A percentile compares a stretch with the other conserved stretches of the same genome.
phyloP scores from a whole-genome alignment of 257 asterid species.

The Jacaranda copaia region DNA sequence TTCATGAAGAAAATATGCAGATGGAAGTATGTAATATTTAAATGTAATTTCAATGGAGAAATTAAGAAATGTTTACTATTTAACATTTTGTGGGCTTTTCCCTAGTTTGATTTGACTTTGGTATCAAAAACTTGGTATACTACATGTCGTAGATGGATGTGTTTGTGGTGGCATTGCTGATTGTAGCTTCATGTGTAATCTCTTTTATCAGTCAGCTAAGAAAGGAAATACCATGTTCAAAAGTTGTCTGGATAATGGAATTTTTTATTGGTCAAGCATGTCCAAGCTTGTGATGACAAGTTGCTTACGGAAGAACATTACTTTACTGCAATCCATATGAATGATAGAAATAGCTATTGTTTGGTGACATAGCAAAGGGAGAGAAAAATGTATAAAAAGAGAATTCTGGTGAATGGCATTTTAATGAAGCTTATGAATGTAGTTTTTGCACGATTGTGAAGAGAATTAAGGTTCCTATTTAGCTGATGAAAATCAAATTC shows the following conservation, averaged over 20 bases:
- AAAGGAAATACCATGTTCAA: neutral
- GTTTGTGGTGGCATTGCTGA: neutral
- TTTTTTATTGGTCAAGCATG: conserved; percentile 4
- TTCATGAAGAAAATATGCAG: neutral
- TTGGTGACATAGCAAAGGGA: neutral
- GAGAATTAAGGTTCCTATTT: neutral
- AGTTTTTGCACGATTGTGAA: no score
- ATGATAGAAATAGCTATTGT: neutral
- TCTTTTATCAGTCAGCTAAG: neutral
- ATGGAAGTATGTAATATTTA: conserved; percentile 2
- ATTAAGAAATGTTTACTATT: conserved; percentile 5
- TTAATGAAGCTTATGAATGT: no score
- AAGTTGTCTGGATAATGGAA: conserved; percentile 9
- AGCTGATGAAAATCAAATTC: neutral
- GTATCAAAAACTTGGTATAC: neutral
- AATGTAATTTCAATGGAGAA: conserved; percentile 15
- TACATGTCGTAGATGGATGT: neutral
- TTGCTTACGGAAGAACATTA: neutral
- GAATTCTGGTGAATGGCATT: neutral
- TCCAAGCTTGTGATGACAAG: conserved; percentile 2
- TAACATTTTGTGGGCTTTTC: conserved; percentile 5
- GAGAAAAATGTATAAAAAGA: neutral
- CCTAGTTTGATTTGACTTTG: conserved; percentile 18
- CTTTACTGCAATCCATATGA: neutral
- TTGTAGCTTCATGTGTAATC: neutral